A percentile compares a stretch with the other conserved stretches of the same genome.
phyloP scores from a whole-genome alignment of 1,139 yeast species.

The Sugiyamaella japonica region DNA sequence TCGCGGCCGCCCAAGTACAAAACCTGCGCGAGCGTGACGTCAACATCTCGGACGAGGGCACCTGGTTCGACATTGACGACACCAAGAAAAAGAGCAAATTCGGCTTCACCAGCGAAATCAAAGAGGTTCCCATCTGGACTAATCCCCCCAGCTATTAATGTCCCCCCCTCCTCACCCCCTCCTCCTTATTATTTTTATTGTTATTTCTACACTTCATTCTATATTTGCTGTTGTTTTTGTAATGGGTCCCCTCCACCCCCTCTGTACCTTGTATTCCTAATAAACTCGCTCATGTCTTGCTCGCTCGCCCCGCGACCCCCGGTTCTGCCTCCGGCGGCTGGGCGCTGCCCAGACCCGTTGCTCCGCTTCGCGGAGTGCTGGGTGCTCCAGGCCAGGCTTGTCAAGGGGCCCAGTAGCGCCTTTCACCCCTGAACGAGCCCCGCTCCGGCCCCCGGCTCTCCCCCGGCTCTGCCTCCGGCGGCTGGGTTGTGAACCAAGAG shows the following conservation, averaged over 20 bases:
- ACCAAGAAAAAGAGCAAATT: slow-evolving; percentile 33
- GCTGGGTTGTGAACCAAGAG: background rate
- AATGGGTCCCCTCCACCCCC: background rate
- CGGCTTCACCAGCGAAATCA: slow-evolving; percentile 26
- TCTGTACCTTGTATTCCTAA: background rate
- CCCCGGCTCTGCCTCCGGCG: no score
- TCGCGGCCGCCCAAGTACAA: slow-evolving; percentile 60
- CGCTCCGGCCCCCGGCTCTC: no score
- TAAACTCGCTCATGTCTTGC: background rate
- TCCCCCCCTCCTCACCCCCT: background rate
- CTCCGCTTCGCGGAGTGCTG: background rate
- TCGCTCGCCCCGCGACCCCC: no score
- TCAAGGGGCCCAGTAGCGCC: no score
- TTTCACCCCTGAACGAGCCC: no score
- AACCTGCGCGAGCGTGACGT: slow-evolving; percentile 44
- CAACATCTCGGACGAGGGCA: slow-evolving; percentile 63
- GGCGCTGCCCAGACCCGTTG: background rate
- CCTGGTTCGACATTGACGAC: slow-evolving; percentile 55
- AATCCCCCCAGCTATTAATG: slow-evolving; percentile 24
- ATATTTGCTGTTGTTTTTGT: background rate
- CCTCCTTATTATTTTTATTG: background rate
- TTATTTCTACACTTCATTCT: background rate
- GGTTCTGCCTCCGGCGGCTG: background rate
- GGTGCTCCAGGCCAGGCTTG: no score
- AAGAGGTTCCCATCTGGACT: slow-evolving; percentile 34